A percentile compares a stretch with the other conserved stretches of the same genome.
Conservation (phyloP, 345 rosid species). For the Dipteronia dyeriana region DNA sequence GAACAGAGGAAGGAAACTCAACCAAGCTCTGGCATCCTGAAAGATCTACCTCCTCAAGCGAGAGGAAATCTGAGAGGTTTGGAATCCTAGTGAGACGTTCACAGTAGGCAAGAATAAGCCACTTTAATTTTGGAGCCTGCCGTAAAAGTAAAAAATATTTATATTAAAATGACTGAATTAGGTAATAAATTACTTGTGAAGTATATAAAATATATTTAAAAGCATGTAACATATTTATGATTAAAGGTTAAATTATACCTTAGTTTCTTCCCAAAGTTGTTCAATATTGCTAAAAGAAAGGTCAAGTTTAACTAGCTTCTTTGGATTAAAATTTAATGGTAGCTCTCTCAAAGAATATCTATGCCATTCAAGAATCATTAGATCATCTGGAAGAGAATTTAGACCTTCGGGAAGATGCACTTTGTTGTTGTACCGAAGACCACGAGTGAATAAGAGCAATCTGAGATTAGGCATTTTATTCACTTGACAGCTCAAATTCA, state of each 20-base stretch:
- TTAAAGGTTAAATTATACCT: neutral
- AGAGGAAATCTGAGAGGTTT: constrained; percentile 29
- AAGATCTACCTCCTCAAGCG: constrained; percentile 28
- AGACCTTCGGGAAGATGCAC: neutral
- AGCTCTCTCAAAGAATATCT: neutral
- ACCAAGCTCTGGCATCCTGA: constrained; percentile 21
- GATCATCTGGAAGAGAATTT: neutral
- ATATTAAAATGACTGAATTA: too few relatives aligned
- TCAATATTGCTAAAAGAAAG: neutral
- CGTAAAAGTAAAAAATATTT: neutral
- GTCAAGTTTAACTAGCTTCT: neutral
- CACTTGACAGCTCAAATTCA: too few relatives aligned
- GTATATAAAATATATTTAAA: too few relatives aligned
- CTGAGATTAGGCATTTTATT: neutral
- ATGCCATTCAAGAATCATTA: neutral
- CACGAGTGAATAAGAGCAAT: neutral
- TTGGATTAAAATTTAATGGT: neutral
- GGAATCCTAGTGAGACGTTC: constrained; percentile 16
- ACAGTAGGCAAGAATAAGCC: constrained; percentile 31
- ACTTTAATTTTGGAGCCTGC: neutral
- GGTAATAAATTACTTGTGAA: too few relatives aligned
- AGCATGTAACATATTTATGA: too few relatives aligned
- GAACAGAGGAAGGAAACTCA: neutral
- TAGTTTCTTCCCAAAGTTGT: neutral
- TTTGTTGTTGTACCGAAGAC: too few relatives aligned